Evolutionary conservation across 2,329 filamentous ascomycete genomes (phyloP).

Genomic region (Microsporum canis): DNA sequence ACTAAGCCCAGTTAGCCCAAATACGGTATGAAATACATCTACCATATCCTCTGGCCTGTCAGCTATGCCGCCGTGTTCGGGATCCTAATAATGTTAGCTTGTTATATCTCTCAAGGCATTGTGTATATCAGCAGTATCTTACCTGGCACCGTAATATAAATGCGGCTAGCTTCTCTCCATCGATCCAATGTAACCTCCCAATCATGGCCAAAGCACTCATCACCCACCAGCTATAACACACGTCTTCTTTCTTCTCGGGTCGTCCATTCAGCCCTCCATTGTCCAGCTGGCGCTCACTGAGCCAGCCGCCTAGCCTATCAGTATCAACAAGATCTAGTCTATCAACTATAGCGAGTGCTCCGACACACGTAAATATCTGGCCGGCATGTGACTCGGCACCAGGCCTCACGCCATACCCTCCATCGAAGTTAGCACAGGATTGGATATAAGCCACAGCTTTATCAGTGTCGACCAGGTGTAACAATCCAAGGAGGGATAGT

Average conservation of each 20-base stretch:
- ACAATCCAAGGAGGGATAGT: conserved; percentile 66
- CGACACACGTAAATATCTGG: conserved; percentile 91
- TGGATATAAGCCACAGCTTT: conserved; percentile 70
- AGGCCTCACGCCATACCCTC: conserved; percentile 79
- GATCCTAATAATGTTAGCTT: conserved; percentile 42
- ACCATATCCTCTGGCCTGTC: conserved; percentile 91
- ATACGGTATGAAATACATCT: conserved; percentile 91
- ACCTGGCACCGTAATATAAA: conserved; percentile 84
- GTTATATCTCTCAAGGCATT: background rate
- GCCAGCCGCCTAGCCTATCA: conserved; percentile 75
- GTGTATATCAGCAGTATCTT: conserved; percentile 11
- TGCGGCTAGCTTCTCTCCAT: conserved; percentile 60
- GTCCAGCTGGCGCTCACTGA: conserved; percentile 82
- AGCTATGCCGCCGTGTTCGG: conserved; percentile 70
- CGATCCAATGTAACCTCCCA: conserved; percentile 81
- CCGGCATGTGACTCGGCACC: conserved; percentile 90
- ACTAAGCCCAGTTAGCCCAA: conserved; percentile 79
- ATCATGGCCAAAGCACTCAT: conserved; percentile 86
- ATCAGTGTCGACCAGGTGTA: conserved; percentile 63
- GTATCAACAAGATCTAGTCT: conserved; percentile 70
- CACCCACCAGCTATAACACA: conserved; percentile 99
- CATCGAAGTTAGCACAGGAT: conserved; percentile 84
- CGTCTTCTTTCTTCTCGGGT: conserved; percentile 90
- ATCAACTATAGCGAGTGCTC: conserved; percentile 70
- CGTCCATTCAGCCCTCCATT: conserved; percentile 85